Evolutionary conservation across 2,329 filamentous ascomycete genomes (phyloP).

Genomic region (Aspergillus sp.): DNA sequence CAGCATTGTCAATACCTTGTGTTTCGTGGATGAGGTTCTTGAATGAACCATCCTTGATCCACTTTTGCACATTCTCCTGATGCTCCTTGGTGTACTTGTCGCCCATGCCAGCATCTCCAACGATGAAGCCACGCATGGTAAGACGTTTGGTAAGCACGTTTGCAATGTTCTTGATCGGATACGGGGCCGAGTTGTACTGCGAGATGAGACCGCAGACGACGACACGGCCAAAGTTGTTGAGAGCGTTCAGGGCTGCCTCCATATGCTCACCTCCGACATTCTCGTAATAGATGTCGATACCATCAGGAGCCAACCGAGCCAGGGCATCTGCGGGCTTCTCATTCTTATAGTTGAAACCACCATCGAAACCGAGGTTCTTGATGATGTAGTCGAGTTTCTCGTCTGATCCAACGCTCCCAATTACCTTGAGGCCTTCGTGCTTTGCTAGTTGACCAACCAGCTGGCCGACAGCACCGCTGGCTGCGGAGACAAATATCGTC

Average conservation of each 20-base stretch:
- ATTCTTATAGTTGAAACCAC: conserved; percentile 86
- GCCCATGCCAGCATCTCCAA: conserved; percentile 67
- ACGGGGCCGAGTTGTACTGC: conserved; percentile 74
- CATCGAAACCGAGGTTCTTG: conserved; percentile 72
- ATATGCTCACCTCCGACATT: conserved; percentile 78
- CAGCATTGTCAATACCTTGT: conserved; percentile 76
- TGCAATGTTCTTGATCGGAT: conserved; percentile 70
- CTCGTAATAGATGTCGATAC: conserved; percentile 83
- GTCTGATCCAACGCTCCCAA: conserved; percentile 79
- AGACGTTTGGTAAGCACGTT: conserved; percentile 70
- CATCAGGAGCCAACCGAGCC: conserved; percentile 71
- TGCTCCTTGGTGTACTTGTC: conserved; percentile 71
- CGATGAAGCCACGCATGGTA: conserved; percentile 74
- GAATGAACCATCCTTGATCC: conserved; percentile 76
- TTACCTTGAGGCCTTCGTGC: conserved; percentile 76
- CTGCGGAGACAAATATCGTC: conserved; percentile 81
- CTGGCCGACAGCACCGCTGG: conserved; percentile 80
- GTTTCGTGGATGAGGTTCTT: conserved; percentile 71
- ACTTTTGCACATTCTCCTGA: conserved; percentile 74
- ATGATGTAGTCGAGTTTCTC: conserved; percentile 77
- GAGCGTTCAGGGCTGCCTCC: conserved; percentile 65
- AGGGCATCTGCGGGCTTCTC: conserved; percentile 72
- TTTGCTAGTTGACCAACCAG: conserved; percentile 84
- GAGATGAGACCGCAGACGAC: conserved; percentile 71
- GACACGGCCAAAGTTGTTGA: conserved; percentile 71